phyloP scores from a whole-genome alignment of 768 basidiomycete species.

The Macrolepiota dolichaula region DNA sequence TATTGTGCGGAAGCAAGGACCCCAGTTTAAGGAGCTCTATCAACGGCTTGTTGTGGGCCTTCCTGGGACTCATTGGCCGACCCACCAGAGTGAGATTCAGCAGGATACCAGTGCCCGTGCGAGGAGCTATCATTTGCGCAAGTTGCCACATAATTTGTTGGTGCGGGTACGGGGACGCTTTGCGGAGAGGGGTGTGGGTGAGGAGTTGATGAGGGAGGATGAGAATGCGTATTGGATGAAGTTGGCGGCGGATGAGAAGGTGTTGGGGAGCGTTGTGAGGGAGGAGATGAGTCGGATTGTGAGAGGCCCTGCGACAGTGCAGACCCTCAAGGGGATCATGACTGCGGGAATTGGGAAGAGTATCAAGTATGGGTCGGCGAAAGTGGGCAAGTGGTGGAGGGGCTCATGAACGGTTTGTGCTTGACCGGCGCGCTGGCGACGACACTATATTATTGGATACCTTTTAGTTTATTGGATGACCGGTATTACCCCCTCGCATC shows the following conservation, averaged over 20 bases:
- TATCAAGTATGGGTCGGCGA: slow-evolving; percentile 66
- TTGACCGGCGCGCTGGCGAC: not conserved
- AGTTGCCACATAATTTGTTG: slow-evolving; percentile 72
- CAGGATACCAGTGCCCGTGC: slow-evolving; percentile 75
- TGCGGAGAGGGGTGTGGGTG: slow-evolving; percentile 27
- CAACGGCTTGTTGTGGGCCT: slow-evolving; percentile 72
- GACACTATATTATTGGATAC: not conserved
- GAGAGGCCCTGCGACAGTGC: slow-evolving; percentile 76
- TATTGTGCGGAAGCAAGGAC: slow-evolving; percentile 79
- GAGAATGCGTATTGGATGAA: slow-evolving; percentile 74
- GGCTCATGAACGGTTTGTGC: slow-evolving; percentile 25
- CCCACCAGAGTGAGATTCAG: slow-evolving; percentile 47
- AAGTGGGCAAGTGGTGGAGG: slow-evolving; percentile 84
- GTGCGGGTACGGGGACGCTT: slow-evolving; percentile 51
- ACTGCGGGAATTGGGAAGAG: slow-evolving; percentile 83
- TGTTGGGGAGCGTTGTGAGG: slow-evolving; percentile 52
- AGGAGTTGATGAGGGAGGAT: slow-evolving; percentile 48
- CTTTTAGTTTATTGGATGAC: not conserved
- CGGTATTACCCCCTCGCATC: not conserved
- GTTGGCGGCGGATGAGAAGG: slow-evolving; percentile 60
- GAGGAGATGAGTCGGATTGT: slow-evolving; percentile 79
- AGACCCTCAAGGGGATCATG: slow-evolving; percentile 81
- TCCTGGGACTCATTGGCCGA: slow-evolving; percentile 76
- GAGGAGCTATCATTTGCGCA: slow-evolving; percentile 69
- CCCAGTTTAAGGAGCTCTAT: slow-evolving; percentile 88